A percentile compares a stretch with the other conserved stretches of the same genome.
phyloP scores from a whole-genome alignment of 495 filamentous ascomycete species.

The Corynascus novoguineensis region DNA sequence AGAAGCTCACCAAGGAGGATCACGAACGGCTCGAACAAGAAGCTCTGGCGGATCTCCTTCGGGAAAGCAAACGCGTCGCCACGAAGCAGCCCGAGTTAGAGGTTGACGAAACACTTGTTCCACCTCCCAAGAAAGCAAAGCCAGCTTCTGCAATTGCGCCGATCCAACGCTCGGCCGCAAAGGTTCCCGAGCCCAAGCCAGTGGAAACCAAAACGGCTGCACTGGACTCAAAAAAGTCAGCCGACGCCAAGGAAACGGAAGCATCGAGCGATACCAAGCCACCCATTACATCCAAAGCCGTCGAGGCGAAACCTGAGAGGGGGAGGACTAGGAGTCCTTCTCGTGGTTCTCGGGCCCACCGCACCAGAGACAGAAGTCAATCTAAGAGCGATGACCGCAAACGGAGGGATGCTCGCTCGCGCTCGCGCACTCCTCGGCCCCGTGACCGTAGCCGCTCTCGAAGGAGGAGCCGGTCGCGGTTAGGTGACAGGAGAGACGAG shows the following conservation, averaged over 20 bases:
- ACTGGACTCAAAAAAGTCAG: slow-evolving; percentile 16
- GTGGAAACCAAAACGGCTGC: slow-evolving; percentile 5
- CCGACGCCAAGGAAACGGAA: slow-evolving; percentile 20
- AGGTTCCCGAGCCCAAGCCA: slow-evolving; percentile 28
- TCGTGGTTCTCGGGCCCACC: slow-evolving; percentile 26
- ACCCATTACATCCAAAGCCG: slow-evolving; percentile 17
- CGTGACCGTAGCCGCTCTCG: slow-evolving; percentile 25
- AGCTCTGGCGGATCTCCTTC: slow-evolving; percentile 49
- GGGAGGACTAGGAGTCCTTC: slow-evolving; percentile 34
- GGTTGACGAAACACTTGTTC: slow-evolving; percentile 48
- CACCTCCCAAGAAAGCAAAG: slow-evolving; percentile 46
- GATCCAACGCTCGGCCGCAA: slow-evolving; percentile 43
- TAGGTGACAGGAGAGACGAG: slow-evolving; percentile 13
- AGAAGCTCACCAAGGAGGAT: slow-evolving; percentile 50
- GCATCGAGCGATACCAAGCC: slow-evolving; percentile 21
- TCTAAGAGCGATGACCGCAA: slow-evolving; percentile 23
- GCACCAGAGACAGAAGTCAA: slow-evolving; percentile 28
- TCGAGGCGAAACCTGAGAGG: slow-evolving; percentile 26
- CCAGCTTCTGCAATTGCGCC: slow-evolving; percentile 54
- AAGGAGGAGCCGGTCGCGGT: slow-evolving; percentile 11
- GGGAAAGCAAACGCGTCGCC: slow-evolving; percentile 46
- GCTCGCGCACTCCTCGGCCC: slow-evolving; percentile 24
- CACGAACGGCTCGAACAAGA: slow-evolving; percentile 49
- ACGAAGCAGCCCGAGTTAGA: slow-evolving; percentile 47
- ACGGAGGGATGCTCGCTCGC: slow-evolving; percentile 24